Percentiles rank a stretch among this genome's conserved stretches.
These are phyloP conservation scores for Dothistroma septosporum DNA, from an alignment of 2,329 filamentous ascomycete genomes.

Conservation along the genomic window DNA sequence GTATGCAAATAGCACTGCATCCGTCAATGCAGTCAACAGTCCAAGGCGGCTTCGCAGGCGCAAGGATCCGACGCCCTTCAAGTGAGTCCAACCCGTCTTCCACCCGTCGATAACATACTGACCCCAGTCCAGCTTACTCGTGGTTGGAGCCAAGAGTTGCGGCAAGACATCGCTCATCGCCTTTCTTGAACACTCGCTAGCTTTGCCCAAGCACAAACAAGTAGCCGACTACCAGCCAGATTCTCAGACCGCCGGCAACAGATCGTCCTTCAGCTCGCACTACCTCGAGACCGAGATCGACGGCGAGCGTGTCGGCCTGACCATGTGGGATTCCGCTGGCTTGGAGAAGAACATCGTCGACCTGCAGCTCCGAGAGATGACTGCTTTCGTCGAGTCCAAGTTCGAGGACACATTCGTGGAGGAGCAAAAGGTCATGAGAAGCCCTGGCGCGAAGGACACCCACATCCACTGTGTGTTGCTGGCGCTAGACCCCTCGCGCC, in stretches of 20 bases:
- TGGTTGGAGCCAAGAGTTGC: conserved; percentile 79
- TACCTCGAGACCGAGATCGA: conserved; percentile 95
- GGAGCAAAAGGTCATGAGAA: conserved; percentile 94
- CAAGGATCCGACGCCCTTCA: conserved; percentile 97
- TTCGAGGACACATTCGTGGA: conserved; percentile 97
- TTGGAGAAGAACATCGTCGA: conserved; percentile 94
- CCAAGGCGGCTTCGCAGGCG: conserved; percentile 85
- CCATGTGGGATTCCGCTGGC: conserved; percentile 93
- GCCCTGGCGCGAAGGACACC: conserved; percentile 88
- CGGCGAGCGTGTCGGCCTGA: conserved; percentile 83
- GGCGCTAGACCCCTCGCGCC: conserved; percentile 75
- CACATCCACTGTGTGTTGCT: conserved; percentile 96
- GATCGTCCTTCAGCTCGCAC: conserved; percentile 68
- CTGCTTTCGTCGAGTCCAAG: conserved; percentile 90
- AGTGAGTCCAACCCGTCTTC: conserved; percentile 60
- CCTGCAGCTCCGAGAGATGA: conserved; percentile 86
- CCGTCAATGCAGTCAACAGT: conserved; percentile 80
- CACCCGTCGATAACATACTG: background rate
- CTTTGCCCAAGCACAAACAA: conserved; percentile 76
- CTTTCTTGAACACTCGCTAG: conserved; percentile 83
- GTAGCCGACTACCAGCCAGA: conserved; percentile 29
- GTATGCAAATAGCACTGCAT: conserved; percentile 86
- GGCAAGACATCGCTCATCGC: conserved; percentile 97
- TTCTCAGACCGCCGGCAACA: conserved; percentile 16
- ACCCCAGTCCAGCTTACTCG: conserved; percentile 63